Evolutionary conservation across 2,329 filamentous ascomycete genomes (phyloP), one percentile per base, ranked within the genome.

Genomic region (Alternaria sp.): DNA sequence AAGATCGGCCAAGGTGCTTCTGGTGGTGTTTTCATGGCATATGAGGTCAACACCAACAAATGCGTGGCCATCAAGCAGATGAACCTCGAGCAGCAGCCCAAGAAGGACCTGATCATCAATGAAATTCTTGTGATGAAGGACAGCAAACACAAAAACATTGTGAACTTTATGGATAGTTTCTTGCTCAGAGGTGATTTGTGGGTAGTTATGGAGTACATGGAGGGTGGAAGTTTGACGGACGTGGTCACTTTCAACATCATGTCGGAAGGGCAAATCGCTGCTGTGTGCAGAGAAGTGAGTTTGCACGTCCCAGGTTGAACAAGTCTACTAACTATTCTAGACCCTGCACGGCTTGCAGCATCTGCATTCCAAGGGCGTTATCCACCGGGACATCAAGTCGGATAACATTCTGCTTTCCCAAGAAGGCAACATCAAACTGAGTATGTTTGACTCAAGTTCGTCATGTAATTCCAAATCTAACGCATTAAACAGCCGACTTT

Each of bases 151-250:
- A 94, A 93, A 72, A 98, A 98, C 76, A 96, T 99, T 79, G 95
- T 99, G 80, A 99, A 99, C 79, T 99, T 98, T 79, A 94, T 98
- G 81, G 95, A 98, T 81, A 97, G 93, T 77, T 98, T 93, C 77
- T 83, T 99, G 10, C 90, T 93, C 57, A 86, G 87, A 11, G 91
- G 94, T 41, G 95, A 98, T 77, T 82, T 99, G 29, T 99, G 95
- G 95, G 95, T 99, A 1, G 92, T 98, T 33, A 99, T 99, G 95
- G 95, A 99, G 80, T 99, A 94, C 73, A 99, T 99, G 95, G 94
- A 99, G 78, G 95, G 95, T 59, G 95, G 95, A 63, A 97, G 93
- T 79, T 82, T 99, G 76, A 99, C 95, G 10, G 95, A 99, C 78
- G 95, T 99, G 53, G 95, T 99, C 56, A 99, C 95, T 3, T 98